phyloP scores from a whole-genome alignment of 139 green algal genomes.

The Deuterostichococcus epilithicus region DNA sequence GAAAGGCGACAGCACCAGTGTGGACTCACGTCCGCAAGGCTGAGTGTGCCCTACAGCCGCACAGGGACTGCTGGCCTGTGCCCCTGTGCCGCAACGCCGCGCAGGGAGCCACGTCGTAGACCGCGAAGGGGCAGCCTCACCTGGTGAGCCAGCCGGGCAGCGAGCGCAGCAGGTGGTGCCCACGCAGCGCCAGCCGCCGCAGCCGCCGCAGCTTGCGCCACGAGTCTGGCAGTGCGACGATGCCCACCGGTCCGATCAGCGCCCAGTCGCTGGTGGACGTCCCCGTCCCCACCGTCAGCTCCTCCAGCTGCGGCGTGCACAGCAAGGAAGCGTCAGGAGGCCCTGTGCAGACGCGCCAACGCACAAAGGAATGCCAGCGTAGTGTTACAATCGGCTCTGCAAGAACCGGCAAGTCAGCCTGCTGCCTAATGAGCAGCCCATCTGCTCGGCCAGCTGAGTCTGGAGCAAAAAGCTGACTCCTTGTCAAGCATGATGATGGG shows the following conservation, averaged over 20 bases:
- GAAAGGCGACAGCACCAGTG: constrained; percentile 11
- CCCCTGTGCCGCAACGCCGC: too few relatives aligned
- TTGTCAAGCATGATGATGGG: not conserved
- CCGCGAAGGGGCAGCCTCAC: not conserved
- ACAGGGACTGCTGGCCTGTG: not conserved
- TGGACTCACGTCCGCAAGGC: not conserved
- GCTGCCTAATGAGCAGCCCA: too few relatives aligned
- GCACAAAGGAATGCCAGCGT: not conserved
- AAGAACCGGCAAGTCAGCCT: too few relatives aligned
- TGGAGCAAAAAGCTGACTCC: not conserved
- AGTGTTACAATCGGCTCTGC: not conserved
- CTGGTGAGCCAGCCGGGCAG: constrained; percentile 28
- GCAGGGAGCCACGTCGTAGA: not conserved
- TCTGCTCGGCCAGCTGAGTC: too few relatives aligned
- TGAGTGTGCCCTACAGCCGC: not conserved
- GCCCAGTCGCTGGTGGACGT: constrained; percentile 30
- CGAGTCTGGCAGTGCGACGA: constrained; percentile 36
- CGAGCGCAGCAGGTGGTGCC: constrained; percentile 33
- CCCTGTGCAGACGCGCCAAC: not conserved
- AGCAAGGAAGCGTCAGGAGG: not conserved
- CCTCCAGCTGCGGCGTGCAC: constrained; percentile 29
- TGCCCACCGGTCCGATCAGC: constrained; percentile 33
- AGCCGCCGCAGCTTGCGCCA: constrained; percentile 14
- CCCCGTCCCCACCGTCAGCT: constrained; percentile 8
- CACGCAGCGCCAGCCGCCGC: constrained; percentile 31